Percentiles rank a stretch among this genome's conserved stretches.
These are phyloP conservation scores for Monosporozyma siamensis DNA, from an alignment of 805 yeast genomes.

Conservation along the genomic window DNA sequence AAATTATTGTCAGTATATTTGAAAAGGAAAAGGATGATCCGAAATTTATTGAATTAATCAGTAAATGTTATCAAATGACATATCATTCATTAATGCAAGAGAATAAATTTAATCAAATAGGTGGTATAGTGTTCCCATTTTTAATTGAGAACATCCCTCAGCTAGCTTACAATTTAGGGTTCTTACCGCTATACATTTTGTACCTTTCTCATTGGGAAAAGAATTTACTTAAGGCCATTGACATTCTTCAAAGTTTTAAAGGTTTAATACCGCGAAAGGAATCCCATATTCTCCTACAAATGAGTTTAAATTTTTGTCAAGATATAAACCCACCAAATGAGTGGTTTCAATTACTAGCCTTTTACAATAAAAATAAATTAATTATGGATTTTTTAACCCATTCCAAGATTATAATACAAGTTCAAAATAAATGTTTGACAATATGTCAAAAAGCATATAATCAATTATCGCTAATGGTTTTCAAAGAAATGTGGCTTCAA, in stretches of 20 bases:
- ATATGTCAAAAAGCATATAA: conserved; percentile 13
- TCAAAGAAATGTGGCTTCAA: conserved; percentile 13
- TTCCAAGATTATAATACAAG: conserved; percentile 11
- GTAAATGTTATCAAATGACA: conserved; percentile 14
- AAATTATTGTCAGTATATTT: conserved; percentile 17
- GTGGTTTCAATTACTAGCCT: conserved; percentile 13
- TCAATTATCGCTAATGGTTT: conserved; percentile 12
- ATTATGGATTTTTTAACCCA: conserved; percentile 8
- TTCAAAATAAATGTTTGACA: conserved; percentile 11
- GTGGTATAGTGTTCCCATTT: conserved; percentile 13
- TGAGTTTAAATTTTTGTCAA: conserved; percentile 3
- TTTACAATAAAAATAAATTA: not conserved
- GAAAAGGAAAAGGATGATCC: conserved; percentile 7
- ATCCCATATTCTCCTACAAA: not conserved
- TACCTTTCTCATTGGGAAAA: conserved; percentile 16
- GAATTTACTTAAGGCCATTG: conserved; percentile 11
- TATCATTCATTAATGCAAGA: conserved; percentile 10
- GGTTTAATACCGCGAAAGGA: not conserved
- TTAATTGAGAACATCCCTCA: conserved; percentile 9
- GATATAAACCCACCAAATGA: conserved; percentile 1
- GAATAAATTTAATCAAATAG: conserved; percentile 10
- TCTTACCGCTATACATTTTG: conserved; percentile 8
- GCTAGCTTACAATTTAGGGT: conserved; percentile 6
- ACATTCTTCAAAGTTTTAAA: not conserved
- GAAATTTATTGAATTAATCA: conserved; percentile 10